Evolutionary conservation across 257 asterid species (phyloP).

Genomic region (Haberlea rhodopensis): DNA sequence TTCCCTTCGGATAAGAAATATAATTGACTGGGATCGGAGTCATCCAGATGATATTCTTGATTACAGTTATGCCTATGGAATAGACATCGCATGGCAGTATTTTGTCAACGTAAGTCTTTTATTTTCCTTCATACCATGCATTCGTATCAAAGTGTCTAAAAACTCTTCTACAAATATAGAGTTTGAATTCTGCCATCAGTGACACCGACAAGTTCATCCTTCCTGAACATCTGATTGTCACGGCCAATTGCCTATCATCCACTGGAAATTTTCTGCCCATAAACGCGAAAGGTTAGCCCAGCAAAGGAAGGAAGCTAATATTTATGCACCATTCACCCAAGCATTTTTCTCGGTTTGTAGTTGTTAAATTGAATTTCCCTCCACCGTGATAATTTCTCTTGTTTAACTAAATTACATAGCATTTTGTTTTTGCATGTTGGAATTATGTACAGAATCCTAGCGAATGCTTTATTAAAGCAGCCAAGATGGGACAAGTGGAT

Average conservation of each 20-base stretch:
- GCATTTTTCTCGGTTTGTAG: conserved; percentile 76
- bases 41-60: conserved; percentile 83
- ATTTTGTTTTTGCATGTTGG: conserved; percentile 25
- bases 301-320: conserved; percentile 67
- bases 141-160: conserved; percentile 19
- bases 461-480: conserved; percentile 63
- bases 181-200: conserved; percentile 60
- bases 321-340: conserved; percentile 67
- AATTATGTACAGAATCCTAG: conserved; percentile 64
- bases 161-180: conserved; percentile 47
- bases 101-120: conserved; percentile 64
- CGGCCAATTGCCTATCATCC: conserved; percentile 70
- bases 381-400: conserved; percentile 13
- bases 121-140: conserved; percentile 9
- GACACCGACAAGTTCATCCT: conserved; percentile 77
- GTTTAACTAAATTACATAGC: conserved; percentile 14
- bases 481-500: conserved; percentile 63
- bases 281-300: conserved; percentile 60
- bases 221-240: conserved; percentile 71
- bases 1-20: conserved; percentile 50
- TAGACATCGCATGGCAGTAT: conserved; percentile 59
- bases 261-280: conserved; percentile 81
- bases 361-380: conserved; percentile 17
- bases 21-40: conserved; percentile 95
- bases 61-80: conserved; percentile 57